Conservation (phyloP, 1,284 basidiomycete genomes). For the Meira nashicola region DNA sequence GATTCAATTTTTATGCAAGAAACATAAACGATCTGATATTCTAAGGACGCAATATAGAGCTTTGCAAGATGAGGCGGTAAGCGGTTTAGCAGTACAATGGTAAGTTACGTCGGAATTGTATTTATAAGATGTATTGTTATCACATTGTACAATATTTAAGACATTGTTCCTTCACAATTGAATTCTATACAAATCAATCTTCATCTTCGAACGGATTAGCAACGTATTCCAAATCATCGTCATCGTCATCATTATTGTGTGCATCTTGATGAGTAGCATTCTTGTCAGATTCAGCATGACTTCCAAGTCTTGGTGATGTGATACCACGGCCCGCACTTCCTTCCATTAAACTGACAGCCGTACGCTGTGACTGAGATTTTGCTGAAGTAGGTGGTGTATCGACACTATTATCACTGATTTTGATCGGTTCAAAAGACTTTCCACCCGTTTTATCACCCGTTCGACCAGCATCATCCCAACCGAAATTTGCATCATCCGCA, state of each 20-base stretch:
- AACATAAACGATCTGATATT: conserved; percentile 55
- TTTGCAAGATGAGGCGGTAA: conserved; percentile 77
- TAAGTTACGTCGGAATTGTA: conserved; percentile 51
- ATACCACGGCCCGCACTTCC: conserved; percentile 24
- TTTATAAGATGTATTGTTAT: too few relatives aligned
- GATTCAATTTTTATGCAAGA: conserved; percentile 1
- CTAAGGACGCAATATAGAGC: conserved; percentile 78
- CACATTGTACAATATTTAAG: too few relatives aligned
- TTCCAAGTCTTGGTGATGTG: conserved; percentile 12
- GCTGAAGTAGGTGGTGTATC: neutral
- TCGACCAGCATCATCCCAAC: conserved; percentile 35
- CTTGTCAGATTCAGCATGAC: neutral
- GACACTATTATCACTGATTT: conserved; percentile 26
- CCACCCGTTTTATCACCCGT: conserved; percentile 7
- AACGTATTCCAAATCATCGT: conserved; percentile 41
- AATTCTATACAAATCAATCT: conserved; percentile 16
- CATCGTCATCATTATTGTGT: conserved; percentile 22
- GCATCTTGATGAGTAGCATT: conserved; percentile 14
- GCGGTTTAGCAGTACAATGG: conserved; percentile 75
- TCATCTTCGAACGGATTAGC: conserved; percentile 46
- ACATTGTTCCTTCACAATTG: too few relatives aligned
- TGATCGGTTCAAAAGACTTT: conserved; percentile 17
- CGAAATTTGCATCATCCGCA: conserved; percentile 15
- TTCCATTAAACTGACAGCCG: conserved; percentile 30
- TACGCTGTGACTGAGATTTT: neutral